phyloP scores from a whole-genome alignment of 257 asterid species.

The Euphrasia confusa region DNA sequence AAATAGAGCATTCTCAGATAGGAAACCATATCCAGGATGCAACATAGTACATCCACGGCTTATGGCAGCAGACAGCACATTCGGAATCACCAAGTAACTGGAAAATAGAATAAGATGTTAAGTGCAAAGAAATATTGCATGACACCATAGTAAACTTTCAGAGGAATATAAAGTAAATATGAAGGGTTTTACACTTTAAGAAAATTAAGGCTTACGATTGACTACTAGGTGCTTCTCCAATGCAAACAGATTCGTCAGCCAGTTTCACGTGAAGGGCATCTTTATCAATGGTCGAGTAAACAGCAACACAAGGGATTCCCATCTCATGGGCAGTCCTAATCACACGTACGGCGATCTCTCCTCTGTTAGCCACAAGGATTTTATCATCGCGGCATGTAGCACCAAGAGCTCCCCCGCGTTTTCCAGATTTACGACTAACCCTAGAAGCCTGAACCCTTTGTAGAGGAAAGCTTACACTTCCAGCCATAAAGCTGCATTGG shows the following conservation, averaged over 20 bases:
- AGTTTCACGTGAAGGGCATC: constrained; percentile 96
- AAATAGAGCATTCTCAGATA: constrained; percentile 91
- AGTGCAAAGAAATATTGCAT: neutral
- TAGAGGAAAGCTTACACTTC: constrained; percentile 54
- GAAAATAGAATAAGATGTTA: neutral
- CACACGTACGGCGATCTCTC: constrained; percentile 96
- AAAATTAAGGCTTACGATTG: constrained; percentile 73
- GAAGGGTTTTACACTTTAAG: neutral
- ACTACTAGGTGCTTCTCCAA: constrained; percentile 98
- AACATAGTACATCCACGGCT: constrained; percentile 93
- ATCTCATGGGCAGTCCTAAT: constrained; percentile 96
- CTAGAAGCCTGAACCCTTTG: constrained; percentile 48
- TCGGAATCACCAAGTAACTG: constrained; percentile 82
- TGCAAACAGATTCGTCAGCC: constrained; percentile 97
- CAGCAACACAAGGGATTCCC: constrained; percentile 99
- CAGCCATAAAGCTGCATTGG: constrained; percentile 74
- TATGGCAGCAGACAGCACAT: constrained; percentile 91
- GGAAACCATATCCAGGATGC: constrained; percentile 99
- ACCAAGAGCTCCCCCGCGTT: constrained; percentile 64
- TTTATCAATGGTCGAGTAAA: constrained; percentile 86
- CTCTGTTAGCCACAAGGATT: constrained; percentile 93
- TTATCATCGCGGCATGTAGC: constrained; percentile 66
- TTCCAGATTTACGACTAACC: constrained; percentile 42
- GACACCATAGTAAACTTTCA: neutral
- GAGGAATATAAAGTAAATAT: neutral